A percentile compares a stretch with the other conserved stretches of the same genome.
phyloP scores from a whole-genome alignment of 768 basidiomycete species.

The Pisolithus sp. region DNA sequence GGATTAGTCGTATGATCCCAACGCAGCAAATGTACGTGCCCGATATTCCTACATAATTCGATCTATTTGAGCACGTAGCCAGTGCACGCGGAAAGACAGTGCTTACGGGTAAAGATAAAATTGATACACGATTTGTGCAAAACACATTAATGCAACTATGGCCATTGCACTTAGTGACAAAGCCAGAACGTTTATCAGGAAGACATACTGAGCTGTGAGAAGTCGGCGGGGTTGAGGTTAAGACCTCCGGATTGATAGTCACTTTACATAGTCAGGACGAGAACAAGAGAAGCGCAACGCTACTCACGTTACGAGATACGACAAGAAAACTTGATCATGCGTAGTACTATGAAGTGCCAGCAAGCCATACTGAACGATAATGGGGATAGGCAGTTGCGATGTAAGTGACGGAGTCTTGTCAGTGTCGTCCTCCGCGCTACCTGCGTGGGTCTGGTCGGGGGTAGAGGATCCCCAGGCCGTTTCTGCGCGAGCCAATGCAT shows the following conservation, averaged over 20 bases:
- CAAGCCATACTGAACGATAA: slow-evolving; percentile 88
- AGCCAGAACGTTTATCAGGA: background rate
- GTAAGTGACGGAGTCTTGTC: slow-evolving; percentile 61
- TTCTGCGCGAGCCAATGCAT: slow-evolving; percentile 54
- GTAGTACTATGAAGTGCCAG: slow-evolving; percentile 85
- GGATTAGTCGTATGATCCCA: slow-evolving; percentile 4
- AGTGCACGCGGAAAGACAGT: background rate
- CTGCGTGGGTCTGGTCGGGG: slow-evolving; percentile 36
- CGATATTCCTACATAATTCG: slow-evolving; percentile 48
- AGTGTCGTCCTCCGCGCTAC: slow-evolving; percentile 32
- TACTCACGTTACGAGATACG: slow-evolving; percentile 64
- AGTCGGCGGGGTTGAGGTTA: slow-evolving; percentile 85
- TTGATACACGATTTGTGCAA: slow-evolving; percentile 90
- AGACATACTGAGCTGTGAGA: slow-evolving; percentile 77
- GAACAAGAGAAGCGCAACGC: background rate
- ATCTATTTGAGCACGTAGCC: background rate
- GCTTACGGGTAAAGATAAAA: slow-evolving; percentile 86
- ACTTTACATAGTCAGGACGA: slow-evolving; percentile 31
- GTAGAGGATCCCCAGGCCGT: slow-evolving; percentile 37
- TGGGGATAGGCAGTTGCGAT: slow-evolving; percentile 70
- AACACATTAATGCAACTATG: slow-evolving; percentile 87
- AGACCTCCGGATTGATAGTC: slow-evolving; percentile 83
- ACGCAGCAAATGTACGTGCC: slow-evolving; percentile 31
- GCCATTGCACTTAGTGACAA: slow-evolving; percentile 1
- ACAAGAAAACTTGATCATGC: slow-evolving; percentile 88